Conservation (phyloP, 495 filamentous ascomycete species). For the Penicillium salamii region DNA sequence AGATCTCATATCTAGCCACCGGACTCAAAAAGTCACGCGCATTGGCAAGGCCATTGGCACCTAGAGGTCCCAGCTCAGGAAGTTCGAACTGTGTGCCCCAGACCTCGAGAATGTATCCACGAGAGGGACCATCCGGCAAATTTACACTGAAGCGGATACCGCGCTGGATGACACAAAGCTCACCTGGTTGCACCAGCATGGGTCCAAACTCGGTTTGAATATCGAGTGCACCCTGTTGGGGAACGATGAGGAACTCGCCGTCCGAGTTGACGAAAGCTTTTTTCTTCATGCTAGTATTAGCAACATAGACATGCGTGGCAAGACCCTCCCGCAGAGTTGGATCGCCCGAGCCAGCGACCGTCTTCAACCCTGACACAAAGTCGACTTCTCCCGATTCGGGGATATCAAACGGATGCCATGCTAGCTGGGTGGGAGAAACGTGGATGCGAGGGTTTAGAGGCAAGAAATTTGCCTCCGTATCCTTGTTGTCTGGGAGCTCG, state of each 20-base stretch:
- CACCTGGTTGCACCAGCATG: slow-evolving; percentile 46
- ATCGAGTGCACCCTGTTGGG: slow-evolving; percentile 45
- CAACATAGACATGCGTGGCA: slow-evolving; percentile 45
- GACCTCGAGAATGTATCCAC: slow-evolving; percentile 50
- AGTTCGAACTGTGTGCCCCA: slow-evolving; percentile 48
- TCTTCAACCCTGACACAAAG: slow-evolving; percentile 47
- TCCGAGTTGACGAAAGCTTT: slow-evolving; percentile 49
- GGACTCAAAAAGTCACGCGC: slow-evolving; percentile 48
- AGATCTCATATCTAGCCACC: slow-evolving; percentile 40
- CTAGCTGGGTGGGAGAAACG: slow-evolving; percentile 55
- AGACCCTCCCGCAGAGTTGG: slow-evolving; percentile 49
- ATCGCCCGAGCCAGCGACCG: slow-evolving; percentile 48
- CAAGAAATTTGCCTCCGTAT: slow-evolving; percentile 46
- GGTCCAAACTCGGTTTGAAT: slow-evolving; percentile 52
- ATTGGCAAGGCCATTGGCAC: slow-evolving; percentile 50
- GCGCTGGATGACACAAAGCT: slow-evolving; percentile 47
- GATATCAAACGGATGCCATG: slow-evolving; percentile 49
- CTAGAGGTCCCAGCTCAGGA: slow-evolving; percentile 50
- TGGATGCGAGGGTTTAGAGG: slow-evolving; percentile 54
- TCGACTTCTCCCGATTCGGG: slow-evolving; percentile 35
- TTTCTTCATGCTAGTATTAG: slow-evolving; percentile 45
- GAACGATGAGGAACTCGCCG: slow-evolving; percentile 48
- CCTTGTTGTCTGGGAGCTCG: slow-evolving; percentile 44
- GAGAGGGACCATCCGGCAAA: slow-evolving; percentile 43
- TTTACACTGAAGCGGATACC: slow-evolving; percentile 47